A percentile compares a stretch with the other conserved stretches of the same genome.
These are phyloP conservation scores for Protea cynaroides DNA, from an alignment of 164 flowering plant species.

Conservation along the genomic window DNA sequence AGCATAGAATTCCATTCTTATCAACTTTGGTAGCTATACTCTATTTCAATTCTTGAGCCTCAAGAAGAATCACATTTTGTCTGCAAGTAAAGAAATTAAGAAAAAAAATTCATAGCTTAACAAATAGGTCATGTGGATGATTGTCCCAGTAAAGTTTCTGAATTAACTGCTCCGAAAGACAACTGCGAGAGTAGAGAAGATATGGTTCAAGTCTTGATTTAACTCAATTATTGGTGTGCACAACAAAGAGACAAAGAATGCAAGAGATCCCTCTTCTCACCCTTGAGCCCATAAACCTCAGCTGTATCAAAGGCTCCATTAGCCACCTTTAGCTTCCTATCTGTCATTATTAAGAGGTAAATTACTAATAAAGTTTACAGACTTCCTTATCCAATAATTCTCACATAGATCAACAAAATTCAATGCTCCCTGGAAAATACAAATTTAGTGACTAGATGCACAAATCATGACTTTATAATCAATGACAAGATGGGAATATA, in stretches of 20 bases:
- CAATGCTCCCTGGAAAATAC: neutral
- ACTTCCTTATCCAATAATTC: neutral
- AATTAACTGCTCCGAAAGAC: slow-evolving; percentile 74
- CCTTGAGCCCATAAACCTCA: slow-evolving; percentile 87
- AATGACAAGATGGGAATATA: neutral
- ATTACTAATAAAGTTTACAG: neutral
- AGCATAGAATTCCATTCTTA: too few species aligned
- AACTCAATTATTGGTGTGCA: neutral
- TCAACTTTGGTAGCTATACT: neutral
- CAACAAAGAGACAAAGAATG: neutral
- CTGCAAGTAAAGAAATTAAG: neutral
- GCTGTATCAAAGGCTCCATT: slow-evolving; percentile 93
- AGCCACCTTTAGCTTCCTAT: slow-evolving; percentile 83
- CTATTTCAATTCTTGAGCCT: neutral
- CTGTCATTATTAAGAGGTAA: slow-evolving; percentile 31
- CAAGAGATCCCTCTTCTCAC: slow-evolving; percentile 30
- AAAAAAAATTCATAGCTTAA: neutral
- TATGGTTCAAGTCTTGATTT: neutral
- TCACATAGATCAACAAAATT: neutral
- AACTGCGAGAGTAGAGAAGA: slow-evolving; percentile 32
- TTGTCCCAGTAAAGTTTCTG: slow-evolving; percentile 80
- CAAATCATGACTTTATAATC: neutral
- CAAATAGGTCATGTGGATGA: neutral
- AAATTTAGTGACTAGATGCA: neutral
- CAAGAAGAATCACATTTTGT: neutral